Evolutionary conservation across 73 alveolate genomes (phyloP).

Genomic region (Symbiodinium pilosum): DNA sequence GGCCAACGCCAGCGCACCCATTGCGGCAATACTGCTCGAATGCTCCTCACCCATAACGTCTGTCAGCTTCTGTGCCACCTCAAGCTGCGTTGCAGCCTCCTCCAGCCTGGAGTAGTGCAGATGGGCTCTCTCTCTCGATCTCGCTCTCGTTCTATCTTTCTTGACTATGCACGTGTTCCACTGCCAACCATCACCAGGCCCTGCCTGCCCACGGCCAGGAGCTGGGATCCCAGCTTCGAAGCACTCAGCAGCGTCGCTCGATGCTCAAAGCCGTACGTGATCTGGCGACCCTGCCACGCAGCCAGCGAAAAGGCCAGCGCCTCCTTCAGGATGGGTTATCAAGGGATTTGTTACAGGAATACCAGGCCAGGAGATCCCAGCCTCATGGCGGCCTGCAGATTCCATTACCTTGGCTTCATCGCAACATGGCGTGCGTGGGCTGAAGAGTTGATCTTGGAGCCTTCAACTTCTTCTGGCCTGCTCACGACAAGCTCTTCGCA

Average conservation of each 20-base stretch:
- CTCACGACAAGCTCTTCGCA: too few relatives aligned
- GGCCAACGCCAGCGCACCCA: background rate
- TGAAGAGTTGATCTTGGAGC: too few relatives aligned
- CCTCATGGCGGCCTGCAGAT: constrained; percentile 25
- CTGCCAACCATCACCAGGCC: background rate
- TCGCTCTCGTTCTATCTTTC: background rate
- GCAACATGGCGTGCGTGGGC: too few relatives aligned
- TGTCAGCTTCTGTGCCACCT: background rate
- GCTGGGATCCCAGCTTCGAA: background rate
- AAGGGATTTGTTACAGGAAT: too few relatives aligned
- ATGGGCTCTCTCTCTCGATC: too few relatives aligned
- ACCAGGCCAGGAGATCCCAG: background rate
- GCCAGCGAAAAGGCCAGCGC: background rate
- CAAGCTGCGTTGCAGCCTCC: background rate
- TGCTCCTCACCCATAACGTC: background rate
- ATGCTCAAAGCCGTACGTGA: background rate
- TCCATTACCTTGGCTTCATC: constrained; percentile 17
- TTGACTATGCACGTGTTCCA: background rate
- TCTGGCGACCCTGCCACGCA: constrained; percentile 2
- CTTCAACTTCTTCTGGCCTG: too few relatives aligned
- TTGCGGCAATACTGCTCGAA: background rate
- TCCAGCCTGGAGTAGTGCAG: background rate
- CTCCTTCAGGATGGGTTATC: background rate
- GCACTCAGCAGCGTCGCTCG: constrained; percentile 46
- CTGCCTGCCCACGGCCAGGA: constrained; percentile 11